Evolutionary conservation across 2,329 filamentous ascomycete genomes (phyloP), one percentile per base, ranked within the genome.

Genomic region (Claviceps monticola): DNA sequence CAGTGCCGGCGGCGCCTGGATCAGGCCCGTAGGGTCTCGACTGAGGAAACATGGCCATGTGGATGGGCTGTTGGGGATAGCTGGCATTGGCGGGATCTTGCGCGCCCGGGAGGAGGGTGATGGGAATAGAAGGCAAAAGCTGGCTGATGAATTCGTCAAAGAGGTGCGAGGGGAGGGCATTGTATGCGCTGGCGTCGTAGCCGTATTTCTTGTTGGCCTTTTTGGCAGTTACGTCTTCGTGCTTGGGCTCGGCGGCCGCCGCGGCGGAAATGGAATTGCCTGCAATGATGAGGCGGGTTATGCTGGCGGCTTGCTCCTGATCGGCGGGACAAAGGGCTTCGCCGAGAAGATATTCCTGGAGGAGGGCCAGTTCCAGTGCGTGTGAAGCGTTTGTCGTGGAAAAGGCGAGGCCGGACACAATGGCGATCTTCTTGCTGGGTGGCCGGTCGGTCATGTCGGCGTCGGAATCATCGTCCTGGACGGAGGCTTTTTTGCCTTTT

Each of bases 21-120:
- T 69, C 67, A 11, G 74, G 69, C 37, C 76, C 76, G 63, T 88
- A 98, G 7, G 78, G 71, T 56, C 89, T 77, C 17, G 88, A 74
- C 8, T 78, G 75, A 0, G 88, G 86, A 60, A 98, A 93, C 79
- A 98, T 88, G 54, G 93, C 91, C 4, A 86, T 74, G 66, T 98
- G 93, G 48, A 98, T 86, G 1, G 88, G 85, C 66, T 97, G 93
- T 63, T 98, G 93, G 0, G 93, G 93, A 29, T 95, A 80, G 56
- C 87, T 86, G 50, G 86, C 81, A 62, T 95, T 95, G 48, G 93
- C 89, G 0, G 93, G 90, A 65, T 98, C 94, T 36, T 79, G 75
- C 16, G 78, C 78, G 16, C 93, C 93, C 0, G 94, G 88, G 56
- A 98, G 78, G 17, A 98, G 72, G 0, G 93, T 98, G 51, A 98